Percentiles rank a stretch among this genome's conserved stretches.
These are phyloP conservation scores for Kuraishia cidri DNA, from an alignment of 805 yeast species.

Conservation along the genomic window DNA sequence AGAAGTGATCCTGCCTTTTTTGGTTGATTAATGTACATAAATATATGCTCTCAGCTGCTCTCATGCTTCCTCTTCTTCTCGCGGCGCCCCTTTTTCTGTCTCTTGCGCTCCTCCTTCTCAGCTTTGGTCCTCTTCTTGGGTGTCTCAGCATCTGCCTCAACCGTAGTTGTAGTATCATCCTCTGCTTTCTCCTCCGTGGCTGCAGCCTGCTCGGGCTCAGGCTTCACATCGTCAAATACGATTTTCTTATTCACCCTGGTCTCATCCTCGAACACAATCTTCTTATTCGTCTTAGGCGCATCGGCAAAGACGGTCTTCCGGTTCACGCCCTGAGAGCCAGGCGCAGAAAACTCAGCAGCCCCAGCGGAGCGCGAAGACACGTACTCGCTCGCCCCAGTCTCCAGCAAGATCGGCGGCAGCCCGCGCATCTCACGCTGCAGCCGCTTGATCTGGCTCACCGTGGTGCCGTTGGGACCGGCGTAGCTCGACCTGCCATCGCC, in stretches of 20 bases:
- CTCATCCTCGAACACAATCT: conserved; percentile 8
- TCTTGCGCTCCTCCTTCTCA: conserved; percentile 14
- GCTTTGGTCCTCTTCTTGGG: conserved; percentile 2
- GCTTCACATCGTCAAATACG: conserved; percentile 4
- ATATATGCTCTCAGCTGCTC: too few species aligned
- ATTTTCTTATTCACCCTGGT: conserved; percentile 4
- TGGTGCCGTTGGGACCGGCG: conserved; percentile 16
- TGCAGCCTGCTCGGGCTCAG: conserved; percentile 2
- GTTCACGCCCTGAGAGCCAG: conserved; percentile 9
- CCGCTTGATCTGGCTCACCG: conserved; percentile 22
- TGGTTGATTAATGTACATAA: too few species aligned
- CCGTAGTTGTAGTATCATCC: not conserved
- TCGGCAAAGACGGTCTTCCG: conserved; percentile 11
- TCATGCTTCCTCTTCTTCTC: conserved; percentile 2
- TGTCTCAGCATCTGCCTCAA: conserved; percentile 2
- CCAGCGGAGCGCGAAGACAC: not conserved
- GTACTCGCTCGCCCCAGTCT: conserved; percentile 4
- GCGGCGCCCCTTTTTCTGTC: conserved; percentile 2
- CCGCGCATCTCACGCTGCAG: conserved; percentile 26
- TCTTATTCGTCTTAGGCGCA: conserved; percentile 4
- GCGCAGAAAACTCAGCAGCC: conserved; percentile 6
- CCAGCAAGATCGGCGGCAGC: conserved; percentile 22
- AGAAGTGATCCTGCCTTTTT: too few species aligned
- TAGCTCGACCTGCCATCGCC: too few species aligned
- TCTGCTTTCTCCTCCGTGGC: conserved; percentile 4